Conservation (phyloP, 129 eudicot genomes). For the Artemisia tridentata region DNA sequence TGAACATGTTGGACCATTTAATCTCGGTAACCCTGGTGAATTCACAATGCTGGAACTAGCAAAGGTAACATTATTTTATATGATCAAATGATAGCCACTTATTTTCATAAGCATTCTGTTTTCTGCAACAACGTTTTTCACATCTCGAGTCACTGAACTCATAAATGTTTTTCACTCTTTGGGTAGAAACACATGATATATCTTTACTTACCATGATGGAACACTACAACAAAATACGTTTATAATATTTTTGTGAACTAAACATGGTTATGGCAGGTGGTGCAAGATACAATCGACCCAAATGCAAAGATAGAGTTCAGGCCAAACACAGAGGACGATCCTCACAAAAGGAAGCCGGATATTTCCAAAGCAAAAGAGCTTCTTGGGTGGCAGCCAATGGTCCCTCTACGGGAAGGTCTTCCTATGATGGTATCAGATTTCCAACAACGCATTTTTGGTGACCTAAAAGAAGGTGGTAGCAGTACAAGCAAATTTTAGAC, state of each 20-base stretch:
- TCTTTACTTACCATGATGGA: no score
- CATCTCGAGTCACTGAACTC: no score
- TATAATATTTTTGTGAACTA: background rate
- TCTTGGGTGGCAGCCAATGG: slow-evolving; percentile 79
- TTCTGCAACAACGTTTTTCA: no score
- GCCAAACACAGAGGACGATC: slow-evolving; percentile 83
- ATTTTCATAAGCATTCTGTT: no score
- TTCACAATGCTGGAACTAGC: slow-evolving; percentile 96
- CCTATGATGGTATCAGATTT: slow-evolving; percentile 83
- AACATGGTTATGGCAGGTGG: slow-evolving; percentile 46
- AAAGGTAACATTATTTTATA: slow-evolving; percentile 39
- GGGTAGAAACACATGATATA: no score
- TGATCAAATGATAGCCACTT: background rate
- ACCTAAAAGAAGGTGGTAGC: slow-evolving; percentile 26
- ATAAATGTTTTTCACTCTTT: background rate
- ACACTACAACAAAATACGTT: background rate
- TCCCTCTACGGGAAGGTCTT: slow-evolving; percentile 72
- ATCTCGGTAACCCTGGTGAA: slow-evolving; percentile 93
- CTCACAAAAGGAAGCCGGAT: slow-evolving; percentile 91
- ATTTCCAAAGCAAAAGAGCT: slow-evolving; percentile 69
- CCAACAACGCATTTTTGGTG: slow-evolving; percentile 63
- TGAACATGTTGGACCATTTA: slow-evolving; percentile 83
- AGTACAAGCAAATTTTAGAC: slow-evolving; percentile 19
- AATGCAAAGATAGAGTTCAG: slow-evolving; percentile 75
- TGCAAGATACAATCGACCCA: slow-evolving; percentile 73